Base-by-base conservation (phyloP, 768 basidiomycete genomes). In the Boletales sp. region DNA sequence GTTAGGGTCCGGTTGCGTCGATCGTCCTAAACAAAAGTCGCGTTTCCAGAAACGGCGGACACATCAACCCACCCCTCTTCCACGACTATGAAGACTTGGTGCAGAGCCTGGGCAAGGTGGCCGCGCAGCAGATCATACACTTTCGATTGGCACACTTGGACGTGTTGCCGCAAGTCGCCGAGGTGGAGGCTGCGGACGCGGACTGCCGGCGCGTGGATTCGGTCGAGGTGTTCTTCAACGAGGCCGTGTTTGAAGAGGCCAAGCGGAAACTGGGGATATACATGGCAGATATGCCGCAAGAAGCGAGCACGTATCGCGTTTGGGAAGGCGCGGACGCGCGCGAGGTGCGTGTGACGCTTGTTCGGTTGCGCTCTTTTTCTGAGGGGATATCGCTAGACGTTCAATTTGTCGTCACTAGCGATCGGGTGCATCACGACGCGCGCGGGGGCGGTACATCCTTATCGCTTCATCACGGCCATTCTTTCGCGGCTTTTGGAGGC, bases 401-500 rank as follows among this genome's bases (percentile, higher is more conserved):
- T 79, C 28, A 73, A 76, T 57, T 65, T 87, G 5, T 72, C 79
- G 0, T 60, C 66, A 4, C 58, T 70, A 0, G 72, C 71, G 2
- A 61, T 72, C 1, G 86, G 84, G 0, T 78, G 76, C 50, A 72
- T 87, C 38, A 61, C 70, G 12, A 79, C 76, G 21, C 65, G 65
- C 0, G 86, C 80, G 2, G 86, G 83, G 2, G 81, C 86, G 0
- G 66, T 84, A 28, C 84, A 88, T 51, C 83, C 86, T 0, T 89
- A 89, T 62, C 80, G 83, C 17, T 72, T 86, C 30, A 79, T 87
- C 12, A 86, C 84, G 1, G 74, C 75, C 2, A 72, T 87, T 21
- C 66, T 87, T 18, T 54, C 69, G 13, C 78, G 78, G 39, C 75
- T 86, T 2, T 65, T 86, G 7, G 52, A 68, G 11, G 68, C 70